Evolutionary conservation across 345 rosid species (phyloP).

Genomic region (Microthlaspi erraticum): DNA sequence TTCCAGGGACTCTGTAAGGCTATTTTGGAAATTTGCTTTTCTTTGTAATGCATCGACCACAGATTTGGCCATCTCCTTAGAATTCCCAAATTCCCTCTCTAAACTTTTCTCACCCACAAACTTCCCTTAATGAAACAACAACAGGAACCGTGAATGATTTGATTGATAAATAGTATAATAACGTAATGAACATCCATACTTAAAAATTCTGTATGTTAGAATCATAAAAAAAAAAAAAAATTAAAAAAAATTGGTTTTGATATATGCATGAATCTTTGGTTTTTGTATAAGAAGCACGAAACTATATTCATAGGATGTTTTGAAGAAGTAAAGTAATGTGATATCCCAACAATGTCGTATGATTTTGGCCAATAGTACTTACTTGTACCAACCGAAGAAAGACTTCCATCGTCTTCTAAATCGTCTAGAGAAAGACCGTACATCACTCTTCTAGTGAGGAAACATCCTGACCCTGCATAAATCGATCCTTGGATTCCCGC

Average conservation of each 20-base stretch:
- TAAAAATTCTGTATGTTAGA: not conserved
- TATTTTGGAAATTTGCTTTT: conserved; percentile 11
- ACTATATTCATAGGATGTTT: not conserved
- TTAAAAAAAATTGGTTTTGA: not conserved
- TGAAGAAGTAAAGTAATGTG: not conserved
- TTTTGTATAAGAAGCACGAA: not conserved
- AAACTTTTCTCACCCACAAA: conserved; percentile 22
- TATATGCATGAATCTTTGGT: too few species aligned
- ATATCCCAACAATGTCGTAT: not conserved
- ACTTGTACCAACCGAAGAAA: conserved; percentile 34
- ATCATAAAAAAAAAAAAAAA: not conserved
- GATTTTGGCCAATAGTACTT: not conserved
- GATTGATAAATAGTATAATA: not conserved
- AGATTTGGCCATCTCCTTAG: conserved; percentile 50
- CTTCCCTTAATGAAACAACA: conserved; percentile 33
- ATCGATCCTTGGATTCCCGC: conserved; percentile 61
- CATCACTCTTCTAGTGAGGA: conserved; percentile 65
- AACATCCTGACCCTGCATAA: conserved; percentile 65
- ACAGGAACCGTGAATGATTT: not conserved
- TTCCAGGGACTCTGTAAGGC: conserved; percentile 37
- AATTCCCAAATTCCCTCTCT: conserved; percentile 52
- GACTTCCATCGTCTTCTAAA: conserved; percentile 23
- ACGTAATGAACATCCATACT: not conserved
- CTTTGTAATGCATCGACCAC: conserved; percentile 55
- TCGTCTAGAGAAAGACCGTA: conserved; percentile 55